phyloP scores from a whole-genome alignment of 179 eudicot genomes.

The Pouteria campechiana region DNA sequence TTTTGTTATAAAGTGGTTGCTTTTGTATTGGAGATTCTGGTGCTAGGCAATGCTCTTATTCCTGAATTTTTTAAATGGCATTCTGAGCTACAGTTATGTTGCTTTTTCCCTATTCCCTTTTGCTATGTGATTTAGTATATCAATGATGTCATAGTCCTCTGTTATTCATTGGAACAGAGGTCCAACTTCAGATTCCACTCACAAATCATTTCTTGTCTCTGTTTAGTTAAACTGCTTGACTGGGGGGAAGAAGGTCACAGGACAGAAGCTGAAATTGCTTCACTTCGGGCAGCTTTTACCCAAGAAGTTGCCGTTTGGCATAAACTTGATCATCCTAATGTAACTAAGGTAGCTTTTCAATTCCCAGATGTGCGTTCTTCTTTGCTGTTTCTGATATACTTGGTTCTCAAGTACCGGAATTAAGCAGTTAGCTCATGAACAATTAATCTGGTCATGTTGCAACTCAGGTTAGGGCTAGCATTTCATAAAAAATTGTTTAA shows the following conservation, averaged over 20 bases:
- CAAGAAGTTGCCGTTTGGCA: slow-evolving; percentile 99
- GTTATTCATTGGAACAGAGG: no score
- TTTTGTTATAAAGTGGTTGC: no score
- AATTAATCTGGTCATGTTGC: neutral
- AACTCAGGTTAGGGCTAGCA: neutral
- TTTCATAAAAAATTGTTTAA: neutral
- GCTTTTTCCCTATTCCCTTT: no score
- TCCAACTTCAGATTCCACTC: no score
- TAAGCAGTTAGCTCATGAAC: neutral
- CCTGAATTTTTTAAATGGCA: no score
- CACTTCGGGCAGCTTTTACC: slow-evolving; percentile 85
- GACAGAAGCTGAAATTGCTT: slow-evolving; percentile 72
- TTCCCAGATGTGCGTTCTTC: neutral
- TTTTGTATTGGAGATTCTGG: no score
- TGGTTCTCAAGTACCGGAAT: neutral
- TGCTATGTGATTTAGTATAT: no score
- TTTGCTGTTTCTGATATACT: neutral
- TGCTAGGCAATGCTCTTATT: no score
- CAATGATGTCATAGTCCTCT: no score
- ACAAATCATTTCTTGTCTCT: no score
- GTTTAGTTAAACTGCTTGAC: slow-evolving; percentile 86
- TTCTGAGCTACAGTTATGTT: no score
- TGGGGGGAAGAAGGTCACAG: slow-evolving; percentile 99
- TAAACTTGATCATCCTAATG: slow-evolving; percentile 97
- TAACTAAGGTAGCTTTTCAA: slow-evolving; percentile 57